Evolutionary conservation across 345 rosid genomes (phyloP).

Genomic region (Citrus australasica): DNA sequence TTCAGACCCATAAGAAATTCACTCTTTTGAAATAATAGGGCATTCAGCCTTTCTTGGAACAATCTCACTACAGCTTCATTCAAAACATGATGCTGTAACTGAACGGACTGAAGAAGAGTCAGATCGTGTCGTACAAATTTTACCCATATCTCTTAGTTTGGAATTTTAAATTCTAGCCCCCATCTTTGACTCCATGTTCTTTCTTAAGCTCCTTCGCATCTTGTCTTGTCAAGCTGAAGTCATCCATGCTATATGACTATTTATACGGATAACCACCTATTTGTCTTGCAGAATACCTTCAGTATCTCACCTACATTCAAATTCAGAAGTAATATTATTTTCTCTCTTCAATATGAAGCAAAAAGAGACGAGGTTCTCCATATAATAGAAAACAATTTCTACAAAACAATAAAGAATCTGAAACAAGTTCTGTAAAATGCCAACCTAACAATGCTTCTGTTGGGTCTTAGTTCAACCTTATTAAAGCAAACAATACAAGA

Average conservation of each 20-base stretch:
- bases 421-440: not conserved
- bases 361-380: not conserved
- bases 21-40: not conserved
- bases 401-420: not conserved
- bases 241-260: not conserved
- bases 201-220: not conserved
- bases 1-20: too few species aligned
- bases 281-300: not conserved
- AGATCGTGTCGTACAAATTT: not conserved
- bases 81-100: not conserved
- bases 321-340: not conserved
- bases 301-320: not conserved
- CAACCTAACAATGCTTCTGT: not conserved
- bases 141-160: not conserved
- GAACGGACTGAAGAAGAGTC: not conserved
- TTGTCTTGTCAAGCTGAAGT: not conserved
- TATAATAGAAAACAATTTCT: not conserved
- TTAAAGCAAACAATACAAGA: not conserved
- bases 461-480: not conserved
- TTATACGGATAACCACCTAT: not conserved
- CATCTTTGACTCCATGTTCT: not conserved
- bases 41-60: not conserved
- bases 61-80: not conserved
- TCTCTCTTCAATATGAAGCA: not conserved
- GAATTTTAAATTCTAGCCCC: not conserved